Percentiles rank a stretch among this genome's conserved stretches.
phyloP scores from a whole-genome alignment of 2,329 filamentous ascomycete species.

The Xylariales sp. region DNA sequence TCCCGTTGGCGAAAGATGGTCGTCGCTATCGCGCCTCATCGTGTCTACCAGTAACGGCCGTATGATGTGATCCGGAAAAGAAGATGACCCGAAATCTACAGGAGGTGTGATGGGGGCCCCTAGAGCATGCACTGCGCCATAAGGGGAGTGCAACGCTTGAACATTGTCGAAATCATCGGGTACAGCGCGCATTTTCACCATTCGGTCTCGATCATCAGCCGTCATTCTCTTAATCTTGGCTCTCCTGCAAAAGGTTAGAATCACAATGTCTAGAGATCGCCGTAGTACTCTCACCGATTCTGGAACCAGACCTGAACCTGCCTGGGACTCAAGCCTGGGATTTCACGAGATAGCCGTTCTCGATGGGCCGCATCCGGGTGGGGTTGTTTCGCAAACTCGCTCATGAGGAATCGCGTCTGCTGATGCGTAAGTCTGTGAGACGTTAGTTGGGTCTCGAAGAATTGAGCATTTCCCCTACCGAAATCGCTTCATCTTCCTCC shows the following conservation, averaged over 20 bases:
- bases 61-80: constrained; percentile 71
- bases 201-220: constrained; percentile 75
- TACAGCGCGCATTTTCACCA: constrained; percentile 78
- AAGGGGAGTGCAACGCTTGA: constrained; percentile 74
- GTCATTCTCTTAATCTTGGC: constrained; percentile 79
- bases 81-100: constrained; percentile 60
- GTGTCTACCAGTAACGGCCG: constrained; percentile 76
- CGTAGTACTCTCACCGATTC: constrained; percentile 75
- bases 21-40: constrained; percentile 70
- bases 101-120: constrained; percentile 61
- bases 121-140: constrained; percentile 69
- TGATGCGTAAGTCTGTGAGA: constrained; percentile 84
- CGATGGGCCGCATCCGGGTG: constrained; percentile 93
- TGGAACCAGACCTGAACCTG: constrained; percentile 99
- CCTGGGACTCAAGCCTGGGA: constrained; percentile 88
- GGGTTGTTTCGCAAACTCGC: constrained; percentile 93
- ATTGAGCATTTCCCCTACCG: constrained; percentile 61
- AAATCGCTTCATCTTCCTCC: constrained; percentile 82
- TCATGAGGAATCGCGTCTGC: constrained; percentile 97
- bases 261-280: constrained; percentile 23
- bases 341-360: constrained; percentile 87
- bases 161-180: constrained; percentile 78
- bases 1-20: constrained; percentile 74
- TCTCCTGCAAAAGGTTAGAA: constrained; percentile 59
- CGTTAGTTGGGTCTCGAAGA: constrained; percentile 50